Evolutionary conservation across 2,329 filamentous ascomycete species (phyloP).

Genomic region (Apiospora rasikravindrae): DNA sequence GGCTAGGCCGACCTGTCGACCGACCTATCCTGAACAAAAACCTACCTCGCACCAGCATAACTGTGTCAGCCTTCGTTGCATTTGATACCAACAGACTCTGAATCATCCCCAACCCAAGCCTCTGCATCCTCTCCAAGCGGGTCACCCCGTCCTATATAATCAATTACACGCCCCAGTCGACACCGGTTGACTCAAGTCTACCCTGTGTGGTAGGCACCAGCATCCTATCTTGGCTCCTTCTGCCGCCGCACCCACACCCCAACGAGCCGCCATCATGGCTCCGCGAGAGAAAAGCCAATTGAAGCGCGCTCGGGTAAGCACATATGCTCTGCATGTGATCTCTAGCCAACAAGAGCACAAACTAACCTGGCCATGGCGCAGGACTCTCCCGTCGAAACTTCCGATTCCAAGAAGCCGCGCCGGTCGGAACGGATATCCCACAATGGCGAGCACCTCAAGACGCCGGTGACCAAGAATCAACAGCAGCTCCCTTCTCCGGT

Average conservation of each 20-base stretch:
- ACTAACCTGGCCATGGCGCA: slow-evolving; percentile 45
- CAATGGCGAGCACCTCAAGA: slow-evolving; percentile 52
- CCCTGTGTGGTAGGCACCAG: slow-evolving; percentile 11
- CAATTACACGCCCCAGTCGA: background rate
- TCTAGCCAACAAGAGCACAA: slow-evolving; percentile 7
- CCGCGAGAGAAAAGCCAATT: slow-evolving; percentile 80
- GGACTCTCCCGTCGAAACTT: slow-evolving; percentile 68
- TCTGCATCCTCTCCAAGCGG: background rate
- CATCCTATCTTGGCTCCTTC: background rate
- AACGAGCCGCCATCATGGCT: slow-evolving; percentile 50
- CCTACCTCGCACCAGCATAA: background rate
- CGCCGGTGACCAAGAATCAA: slow-evolving; percentile 62
- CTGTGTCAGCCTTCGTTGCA: background rate
- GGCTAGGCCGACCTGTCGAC: background rate
- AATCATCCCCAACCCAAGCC: too few species aligned
- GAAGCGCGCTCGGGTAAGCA: slow-evolving; percentile 77
- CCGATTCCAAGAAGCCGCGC: slow-evolving; percentile 79
- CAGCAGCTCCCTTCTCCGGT: slow-evolving; percentile 82
- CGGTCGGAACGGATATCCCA: slow-evolving; percentile 75
- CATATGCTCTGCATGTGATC: slow-evolving; percentile 29
- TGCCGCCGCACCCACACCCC: background rate
- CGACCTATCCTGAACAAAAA: background rate
- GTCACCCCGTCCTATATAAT: background rate
- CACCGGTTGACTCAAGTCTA: slow-evolving; percentile 8
- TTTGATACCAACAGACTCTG: background rate